Percentiles rank a stretch among this genome's conserved stretches.
Evolutionary conservation across 257 asterid genomes (phyloP).

Genomic region (Ilex aquifolium): DNA sequence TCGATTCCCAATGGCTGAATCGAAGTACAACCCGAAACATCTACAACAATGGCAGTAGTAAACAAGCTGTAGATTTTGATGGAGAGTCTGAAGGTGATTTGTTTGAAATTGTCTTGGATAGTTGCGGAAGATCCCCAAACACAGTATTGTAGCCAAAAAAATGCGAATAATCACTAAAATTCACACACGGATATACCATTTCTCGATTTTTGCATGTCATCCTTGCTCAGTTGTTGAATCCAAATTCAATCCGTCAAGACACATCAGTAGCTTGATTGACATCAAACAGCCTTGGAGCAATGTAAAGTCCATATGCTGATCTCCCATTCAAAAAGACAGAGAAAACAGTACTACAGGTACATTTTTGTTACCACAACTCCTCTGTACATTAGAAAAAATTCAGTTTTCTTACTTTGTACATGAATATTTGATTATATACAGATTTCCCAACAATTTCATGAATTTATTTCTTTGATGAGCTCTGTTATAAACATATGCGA

Average conservation of each 20-base stretch:
- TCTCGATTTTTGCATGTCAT: too few relatives aligned
- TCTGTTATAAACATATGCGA: not conserved
- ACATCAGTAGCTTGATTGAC: slow-evolving; percentile 9
- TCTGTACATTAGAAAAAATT: too few relatives aligned
- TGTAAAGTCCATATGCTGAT: slow-evolving; percentile 2
- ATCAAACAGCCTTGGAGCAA: not conserved
- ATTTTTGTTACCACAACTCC: too few relatives aligned
- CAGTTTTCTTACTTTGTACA: too few relatives aligned
- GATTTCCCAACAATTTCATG: too few relatives aligned
- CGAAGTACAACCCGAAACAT: not conserved
- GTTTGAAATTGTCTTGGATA: slow-evolving; percentile 79
- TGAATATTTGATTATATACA: too few relatives aligned
- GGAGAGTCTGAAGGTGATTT: slow-evolving; percentile 84
- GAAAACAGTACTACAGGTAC: too few relatives aligned
- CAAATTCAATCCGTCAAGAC: not conserved
- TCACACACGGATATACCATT: too few relatives aligned
- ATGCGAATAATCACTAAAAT: too few relatives aligned
- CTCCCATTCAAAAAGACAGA: not conserved
- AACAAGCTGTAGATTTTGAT: slow-evolving; percentile 36
- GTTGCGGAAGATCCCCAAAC: slow-evolving; percentile 48
- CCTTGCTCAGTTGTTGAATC: too few relatives aligned
- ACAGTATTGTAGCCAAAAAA: slow-evolving; percentile 1
- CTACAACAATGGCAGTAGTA: slow-evolving; percentile 35
- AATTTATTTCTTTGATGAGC: too few relatives aligned
- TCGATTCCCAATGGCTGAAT: slow-evolving; percentile 51